phyloP scores from a whole-genome alignment of 208 protist species.

The Trypanosomatidae sp. region DNA sequence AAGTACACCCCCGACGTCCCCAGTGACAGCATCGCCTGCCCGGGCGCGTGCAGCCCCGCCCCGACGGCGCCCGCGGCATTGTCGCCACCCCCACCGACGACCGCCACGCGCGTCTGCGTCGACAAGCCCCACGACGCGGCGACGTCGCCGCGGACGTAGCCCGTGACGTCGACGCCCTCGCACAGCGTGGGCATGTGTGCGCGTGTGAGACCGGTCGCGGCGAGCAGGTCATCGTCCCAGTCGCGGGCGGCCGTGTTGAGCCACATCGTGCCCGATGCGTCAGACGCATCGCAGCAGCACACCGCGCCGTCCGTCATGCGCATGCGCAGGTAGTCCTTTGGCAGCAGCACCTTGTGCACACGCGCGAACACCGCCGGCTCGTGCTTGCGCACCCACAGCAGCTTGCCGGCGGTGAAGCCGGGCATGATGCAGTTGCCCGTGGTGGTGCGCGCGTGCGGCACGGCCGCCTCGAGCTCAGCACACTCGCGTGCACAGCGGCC shows the following conservation, averaged over 20 bases:
- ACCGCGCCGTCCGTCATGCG: constrained; percentile 42
- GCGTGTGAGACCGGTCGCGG: constrained; percentile 39
- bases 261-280: constrained; percentile 63
- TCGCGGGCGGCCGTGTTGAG: constrained; percentile 50
- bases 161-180: constrained; percentile 47
- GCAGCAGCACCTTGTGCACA: constrained; percentile 49
- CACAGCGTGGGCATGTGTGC: constrained; percentile 62
- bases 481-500: constrained; percentile 54
- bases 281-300: constrained; percentile 46
- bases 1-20: constrained; percentile 80
- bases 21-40: constrained; percentile 68
- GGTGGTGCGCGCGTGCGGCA: constrained; percentile 34
- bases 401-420: constrained; percentile 70
- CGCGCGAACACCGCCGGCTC: constrained; percentile 44
- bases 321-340: constrained; percentile 66
- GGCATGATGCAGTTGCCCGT: constrained; percentile 77
- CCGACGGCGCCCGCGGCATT: constrained; percentile 65
- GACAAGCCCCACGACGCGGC: constrained; percentile 40
- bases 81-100: constrained; percentile 59
- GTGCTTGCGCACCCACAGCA: constrained; percentile 60
- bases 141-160: constrained; percentile 18
- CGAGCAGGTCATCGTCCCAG: constrained; percentile 47
- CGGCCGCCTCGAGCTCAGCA: constrained; percentile 38
- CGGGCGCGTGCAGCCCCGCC: constrained; percentile 41
- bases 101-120: constrained; percentile 23